Percentiles rank a stretch among this genome's conserved stretches.
Conservation (phyloP, 805 yeast genomes). For the Ogataea thermomethanolica region DNA sequence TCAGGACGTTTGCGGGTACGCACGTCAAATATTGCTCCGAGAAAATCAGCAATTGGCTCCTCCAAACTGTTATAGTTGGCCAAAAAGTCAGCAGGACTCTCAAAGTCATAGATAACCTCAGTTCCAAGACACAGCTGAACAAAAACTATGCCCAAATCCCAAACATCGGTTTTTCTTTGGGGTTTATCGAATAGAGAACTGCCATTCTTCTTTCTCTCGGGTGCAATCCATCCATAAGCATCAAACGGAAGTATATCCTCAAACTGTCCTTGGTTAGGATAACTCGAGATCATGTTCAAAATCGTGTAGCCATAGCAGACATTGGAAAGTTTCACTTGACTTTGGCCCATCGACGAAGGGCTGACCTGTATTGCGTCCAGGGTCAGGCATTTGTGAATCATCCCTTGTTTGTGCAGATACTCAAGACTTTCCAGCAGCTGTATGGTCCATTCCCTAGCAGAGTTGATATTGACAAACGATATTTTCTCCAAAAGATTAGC, state of each 20-base stretch:
- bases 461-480: conserved; percentile 61
- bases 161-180: conserved; percentile 82
- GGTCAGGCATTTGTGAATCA: conserved; percentile 67
- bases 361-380: conserved; percentile 55
- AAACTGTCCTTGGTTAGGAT: conserved; percentile 30
- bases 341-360: conserved; percentile 52
- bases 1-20: conserved; percentile 72
- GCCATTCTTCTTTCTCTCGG: conserved; percentile 50
- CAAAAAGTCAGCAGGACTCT: conserved; percentile 64
- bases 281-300: conserved; percentile 34
- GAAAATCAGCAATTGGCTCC: conserved; percentile 60
- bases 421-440: conserved; percentile 85
- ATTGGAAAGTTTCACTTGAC: conserved; percentile 55
- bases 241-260: conserved; percentile 27
- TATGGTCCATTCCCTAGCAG: conserved; percentile 86
- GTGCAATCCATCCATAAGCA: conserved; percentile 66
- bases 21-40: conserved; percentile 59
- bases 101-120: conserved; percentile 49
- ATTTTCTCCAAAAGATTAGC: conserved; percentile 66
- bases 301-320: conserved; percentile 56
- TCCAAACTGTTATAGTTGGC: conserved; percentile 36
- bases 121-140: conserved; percentile 62
- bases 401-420: conserved; percentile 78
- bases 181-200: conserved; percentile 39
- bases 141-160: conserved; percentile 86